Base-by-base conservation (phyloP, 2,329 filamentous ascomycete genomes). In the Coniochaeta sp. region DNA sequence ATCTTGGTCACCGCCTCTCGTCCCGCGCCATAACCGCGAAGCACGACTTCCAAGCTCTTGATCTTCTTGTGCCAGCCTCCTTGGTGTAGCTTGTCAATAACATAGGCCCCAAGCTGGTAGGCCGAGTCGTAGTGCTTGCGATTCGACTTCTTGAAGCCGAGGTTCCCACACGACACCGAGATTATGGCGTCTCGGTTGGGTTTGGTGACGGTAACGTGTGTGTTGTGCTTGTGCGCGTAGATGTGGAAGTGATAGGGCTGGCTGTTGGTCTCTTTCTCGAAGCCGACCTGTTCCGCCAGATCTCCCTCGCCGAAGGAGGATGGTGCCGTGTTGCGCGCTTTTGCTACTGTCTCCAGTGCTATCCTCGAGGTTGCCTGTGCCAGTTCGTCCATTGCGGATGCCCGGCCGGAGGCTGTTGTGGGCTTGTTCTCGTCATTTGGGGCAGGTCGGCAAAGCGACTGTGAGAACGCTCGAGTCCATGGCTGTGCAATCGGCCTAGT, bases 1-100 rank as follows among this genome's bases (percentile, higher is more conserved):
- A 93, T 90, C 81, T 98, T 99, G 59, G 87, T 87, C 59, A 92
- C 89, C 1, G 95, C 95, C 69, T 98, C 93, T 67, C 96, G 83
- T 1, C 95, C 95, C 11, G 82, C 78, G 1, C 93, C 95, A 71
- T 95, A 99, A 0, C 93, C 93, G 69, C 91, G 84, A 65, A 96
- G 79, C 5, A 93, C 80, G 58, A 99, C 79, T 75, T 97, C 92
- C 64, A 99, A 72, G 60, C 83, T 80, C 64, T 85, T 79, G 60
- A 98, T 96, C 67, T 90, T 85, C 65, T 86, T 79, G 69, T 91
- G 79, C 79, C 90, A 85, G 47, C 90, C 90, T 68, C 85, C 86
- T 74, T 96, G 91, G 71, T 93, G 87, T 65, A 99, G 89, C 72
- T 89, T 86, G 72, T 88, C 88, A 72, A 98, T 85, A 28, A 93